A percentile compares a stretch with the other conserved stretches of the same genome.
phyloP scores from a whole-genome alignment of 139 green algal genomes.

The Yamagishiella unicocca region DNA sequence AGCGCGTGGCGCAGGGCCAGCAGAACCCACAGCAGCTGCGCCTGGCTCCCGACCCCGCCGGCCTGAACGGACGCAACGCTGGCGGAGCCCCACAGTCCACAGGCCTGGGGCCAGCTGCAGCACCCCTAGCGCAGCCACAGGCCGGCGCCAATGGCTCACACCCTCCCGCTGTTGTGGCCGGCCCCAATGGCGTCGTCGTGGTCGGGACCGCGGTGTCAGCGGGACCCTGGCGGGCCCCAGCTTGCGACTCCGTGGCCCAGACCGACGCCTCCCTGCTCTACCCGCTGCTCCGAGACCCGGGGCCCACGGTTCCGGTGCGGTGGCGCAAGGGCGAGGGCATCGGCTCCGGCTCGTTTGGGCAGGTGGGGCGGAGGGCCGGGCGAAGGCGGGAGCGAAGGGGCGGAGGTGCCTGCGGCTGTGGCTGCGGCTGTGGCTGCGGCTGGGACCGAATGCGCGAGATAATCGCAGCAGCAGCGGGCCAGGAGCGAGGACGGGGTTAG shows the following conservation, averaged over 20 bases:
- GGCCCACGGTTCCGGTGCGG: conserved; percentile 46
- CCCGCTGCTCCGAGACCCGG: conserved; percentile 15
- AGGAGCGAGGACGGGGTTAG: no score
- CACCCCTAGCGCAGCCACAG: background rate
- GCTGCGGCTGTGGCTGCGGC: no score
- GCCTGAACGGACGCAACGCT: background rate
- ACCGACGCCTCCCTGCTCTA: conserved; percentile 29
- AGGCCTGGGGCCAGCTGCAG: background rate
- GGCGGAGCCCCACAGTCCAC: background rate
- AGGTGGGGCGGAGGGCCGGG: conserved; percentile 31
- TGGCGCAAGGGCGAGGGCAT: conserved; percentile 68
- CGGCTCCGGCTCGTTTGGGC: conserved; percentile 63
- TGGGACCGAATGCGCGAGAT: no score
- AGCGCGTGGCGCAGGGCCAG: background rate
- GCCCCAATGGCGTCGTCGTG: background rate
- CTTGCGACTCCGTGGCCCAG: conserved; percentile 23
- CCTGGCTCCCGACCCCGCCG: background rate
- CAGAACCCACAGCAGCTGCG: background rate
- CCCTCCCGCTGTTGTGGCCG: background rate
- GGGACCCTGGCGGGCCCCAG: background rate
- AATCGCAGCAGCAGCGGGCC: no score
- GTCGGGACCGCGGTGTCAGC: background rate
- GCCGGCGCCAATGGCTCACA: no score
- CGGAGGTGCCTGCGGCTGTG: no score
- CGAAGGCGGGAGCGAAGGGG: no score